These are phyloP conservation scores for Acer negundo DNA, from an alignment of 345 rosid species.

Conservation along the genomic window DNA sequence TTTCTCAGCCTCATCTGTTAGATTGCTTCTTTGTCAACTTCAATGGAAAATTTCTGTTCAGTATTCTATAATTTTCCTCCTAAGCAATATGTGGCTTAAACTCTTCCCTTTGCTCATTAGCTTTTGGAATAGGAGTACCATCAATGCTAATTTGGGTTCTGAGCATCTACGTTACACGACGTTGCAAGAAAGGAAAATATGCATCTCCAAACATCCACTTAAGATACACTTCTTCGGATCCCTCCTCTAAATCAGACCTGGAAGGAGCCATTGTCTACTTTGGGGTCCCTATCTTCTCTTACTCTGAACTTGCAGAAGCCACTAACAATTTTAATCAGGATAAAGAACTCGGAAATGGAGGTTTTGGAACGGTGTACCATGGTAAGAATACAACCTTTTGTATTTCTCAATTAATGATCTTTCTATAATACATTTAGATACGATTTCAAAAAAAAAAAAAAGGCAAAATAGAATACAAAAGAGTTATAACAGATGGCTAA, in stretches of 20 bases:
- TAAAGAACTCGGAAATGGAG: constrained; percentile 67
- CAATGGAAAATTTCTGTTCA: not conserved
- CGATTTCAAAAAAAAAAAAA: no score
- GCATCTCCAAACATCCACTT: constrained; percentile 24
- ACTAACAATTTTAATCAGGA: constrained; percentile 48
- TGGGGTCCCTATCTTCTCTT: constrained; percentile 56
- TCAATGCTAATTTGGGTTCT: constrained; percentile 19
- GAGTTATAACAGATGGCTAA: not conserved
- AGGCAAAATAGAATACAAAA: no score
- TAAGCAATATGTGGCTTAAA: not conserved
- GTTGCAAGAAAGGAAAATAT: constrained; percentile 23
- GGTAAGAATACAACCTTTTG: constrained; percentile 44
- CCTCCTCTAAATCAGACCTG: constrained; percentile 35
- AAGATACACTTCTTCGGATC: constrained; percentile 13
- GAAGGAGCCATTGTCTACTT: constrained; percentile 38
- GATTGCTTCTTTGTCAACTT: not conserved
- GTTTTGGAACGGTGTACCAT: constrained; percentile 67
- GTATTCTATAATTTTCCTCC: not conserved
- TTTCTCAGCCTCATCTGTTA: not conserved
- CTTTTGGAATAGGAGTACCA: constrained; percentile 27
- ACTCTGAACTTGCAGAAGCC: constrained; percentile 59
- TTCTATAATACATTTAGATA: no score
- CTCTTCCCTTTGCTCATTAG: constrained; percentile 15
- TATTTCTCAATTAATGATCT: not conserved
- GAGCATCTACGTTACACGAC: constrained; percentile 21